Percentiles rank a stretch among this genome's conserved stretches.
phyloP scores from a whole-genome alignment of 2,329 filamentous ascomycete species.

The Colletotrichum sansevieriae region DNA sequence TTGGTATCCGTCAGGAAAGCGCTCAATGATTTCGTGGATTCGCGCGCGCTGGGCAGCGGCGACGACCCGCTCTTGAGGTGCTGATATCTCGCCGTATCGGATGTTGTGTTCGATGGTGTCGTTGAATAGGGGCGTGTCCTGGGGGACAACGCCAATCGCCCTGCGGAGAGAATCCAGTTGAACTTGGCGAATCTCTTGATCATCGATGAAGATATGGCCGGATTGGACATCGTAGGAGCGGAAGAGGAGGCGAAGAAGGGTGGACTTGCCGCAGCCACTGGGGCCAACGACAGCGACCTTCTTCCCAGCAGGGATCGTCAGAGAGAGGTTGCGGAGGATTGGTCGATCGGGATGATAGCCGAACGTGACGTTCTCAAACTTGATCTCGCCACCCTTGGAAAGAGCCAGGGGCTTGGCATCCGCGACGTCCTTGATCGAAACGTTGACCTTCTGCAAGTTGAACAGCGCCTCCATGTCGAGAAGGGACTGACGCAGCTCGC shows the following conservation, averaged over 20 bases:
- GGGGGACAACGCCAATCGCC: slow-evolving; percentile 94
- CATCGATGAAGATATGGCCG: slow-evolving; percentile 91
- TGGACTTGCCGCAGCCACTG: slow-evolving; percentile 96
- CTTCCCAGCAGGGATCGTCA: slow-evolving; percentile 94
- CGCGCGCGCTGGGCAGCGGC: slow-evolving; percentile 85
- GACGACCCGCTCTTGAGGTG: slow-evolving; percentile 77
- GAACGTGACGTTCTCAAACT: slow-evolving; percentile 94
- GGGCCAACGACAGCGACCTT: slow-evolving; percentile 97
- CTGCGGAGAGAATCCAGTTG: slow-evolving; percentile 84
- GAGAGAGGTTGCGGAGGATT: slow-evolving; percentile 84
- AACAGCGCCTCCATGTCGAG: slow-evolving; percentile 99
- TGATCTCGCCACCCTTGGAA: slow-evolving; percentile 85
- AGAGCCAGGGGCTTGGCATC: slow-evolving; percentile 81
- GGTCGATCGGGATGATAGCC: slow-evolving; percentile 89
- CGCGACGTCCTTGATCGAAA: slow-evolving; percentile 82
- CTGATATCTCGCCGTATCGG: slow-evolving; percentile 86
- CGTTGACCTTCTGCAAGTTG: slow-evolving; percentile 96
- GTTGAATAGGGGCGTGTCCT: slow-evolving; percentile 97
- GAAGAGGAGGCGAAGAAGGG: slow-evolving; percentile 90
- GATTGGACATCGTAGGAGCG: slow-evolving; percentile 91
- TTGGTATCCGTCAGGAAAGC: slow-evolving; percentile 88
- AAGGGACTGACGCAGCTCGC: slow-evolving; percentile 92
- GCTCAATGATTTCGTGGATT: slow-evolving; percentile 84
- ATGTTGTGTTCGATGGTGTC: slow-evolving; percentile 97
- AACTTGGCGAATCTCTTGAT: slow-evolving; percentile 89